Evolutionary conservation across 495 filamentous ascomycete genomes (phyloP).

Genomic region (Bryoglossum gracile): DNA sequence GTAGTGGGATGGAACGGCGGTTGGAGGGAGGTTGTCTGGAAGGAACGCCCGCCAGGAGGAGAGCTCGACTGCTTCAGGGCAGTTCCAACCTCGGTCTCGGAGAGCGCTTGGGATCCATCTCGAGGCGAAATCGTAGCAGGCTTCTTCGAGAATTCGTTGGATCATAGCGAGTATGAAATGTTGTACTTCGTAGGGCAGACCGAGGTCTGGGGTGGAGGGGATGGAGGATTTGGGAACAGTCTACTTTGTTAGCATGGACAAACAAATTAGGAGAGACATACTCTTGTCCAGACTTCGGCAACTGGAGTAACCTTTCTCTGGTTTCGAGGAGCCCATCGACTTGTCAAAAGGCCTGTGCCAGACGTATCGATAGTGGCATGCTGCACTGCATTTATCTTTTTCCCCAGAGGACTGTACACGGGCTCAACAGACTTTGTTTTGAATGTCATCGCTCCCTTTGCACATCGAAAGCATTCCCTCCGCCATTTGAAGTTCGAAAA

Average conservation of each 20-base stretch:
- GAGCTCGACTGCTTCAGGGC: constrained; percentile 34
- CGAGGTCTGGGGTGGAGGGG: constrained; percentile 10
- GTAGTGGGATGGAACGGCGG: constrained; percentile 14
- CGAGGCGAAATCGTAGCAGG: constrained; percentile 33
- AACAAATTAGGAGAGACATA: neutral
- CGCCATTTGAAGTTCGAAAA: constrained; percentile 37
- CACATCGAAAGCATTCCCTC: constrained; percentile 17
- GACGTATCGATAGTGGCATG: neutral
- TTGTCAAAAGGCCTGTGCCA: constrained; percentile 10
- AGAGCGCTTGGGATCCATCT: constrained; percentile 31
- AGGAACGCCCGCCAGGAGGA: constrained; percentile 29
- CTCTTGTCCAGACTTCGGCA: constrained; percentile 16
- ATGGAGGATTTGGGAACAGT: constrained; percentile 1
- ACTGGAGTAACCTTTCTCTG: neutral
- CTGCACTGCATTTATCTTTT: neutral
- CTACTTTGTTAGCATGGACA: neutral
- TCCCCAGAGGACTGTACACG: neutral
- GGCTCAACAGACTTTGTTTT: neutral
- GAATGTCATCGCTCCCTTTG: neutral
- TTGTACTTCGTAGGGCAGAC: constrained; percentile 36
- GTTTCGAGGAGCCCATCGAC: constrained; percentile 23
- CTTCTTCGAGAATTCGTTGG: constrained; percentile 34
- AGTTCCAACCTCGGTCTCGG: constrained; percentile 28
- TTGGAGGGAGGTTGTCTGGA: constrained; percentile 9
- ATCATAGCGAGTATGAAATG: constrained; percentile 33